Percentiles rank a stretch among this genome's conserved stretches.
These are phyloP conservation scores for Phytophthora foliorum DNA, from an alignment of 352 stramenopile genomes.

Conservation along the genomic window DNA sequence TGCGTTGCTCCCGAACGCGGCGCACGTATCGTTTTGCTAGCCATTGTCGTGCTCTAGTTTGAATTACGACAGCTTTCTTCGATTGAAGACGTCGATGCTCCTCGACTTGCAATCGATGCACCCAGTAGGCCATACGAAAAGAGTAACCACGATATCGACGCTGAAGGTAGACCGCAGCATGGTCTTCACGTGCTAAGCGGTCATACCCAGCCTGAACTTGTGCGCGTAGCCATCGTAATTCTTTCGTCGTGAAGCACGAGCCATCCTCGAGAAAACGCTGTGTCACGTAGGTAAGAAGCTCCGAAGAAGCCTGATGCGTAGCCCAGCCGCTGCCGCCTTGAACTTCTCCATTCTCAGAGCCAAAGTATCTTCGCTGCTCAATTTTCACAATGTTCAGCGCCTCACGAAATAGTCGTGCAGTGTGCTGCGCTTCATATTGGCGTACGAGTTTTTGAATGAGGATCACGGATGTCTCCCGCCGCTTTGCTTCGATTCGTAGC, in stretches of 20 bases:
- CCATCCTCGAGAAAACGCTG: constrained; percentile 44
- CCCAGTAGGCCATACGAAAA: constrained; percentile 49
- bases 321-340: constrained; percentile 28
- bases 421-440: constrained; percentile 52
- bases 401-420: constrained; percentile 47
- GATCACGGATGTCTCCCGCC: constrained; percentile 51
- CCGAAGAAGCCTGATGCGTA: constrained; percentile 43
- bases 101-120: constrained; percentile 47
- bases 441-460: constrained; percentile 69
- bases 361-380: constrained; percentile 59
- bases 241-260: constrained; percentile 48
- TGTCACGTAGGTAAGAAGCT: constrained; percentile 62
- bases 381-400: constrained; percentile 52
- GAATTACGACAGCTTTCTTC: constrained; percentile 43
- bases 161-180: constrained; percentile 59
- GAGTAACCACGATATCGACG: constrained; percentile 63
- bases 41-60: constrained; percentile 47
- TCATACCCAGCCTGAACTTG: constrained; percentile 44
- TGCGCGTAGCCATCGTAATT: constrained; percentile 50
- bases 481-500: constrained; percentile 32
- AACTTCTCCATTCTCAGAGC: constrained; percentile 19
- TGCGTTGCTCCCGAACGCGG: constrained; percentile 39
- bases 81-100: constrained; percentile 44
- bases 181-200: constrained; percentile 54
- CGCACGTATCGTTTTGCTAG: constrained; percentile 45